A percentile compares a stretch with the other conserved stretches of the same genome.
Evolutionary conservation across 371 early-diverging fungal genomes (phyloP).

Genomic region (Syncephalis fuscata): DNA sequence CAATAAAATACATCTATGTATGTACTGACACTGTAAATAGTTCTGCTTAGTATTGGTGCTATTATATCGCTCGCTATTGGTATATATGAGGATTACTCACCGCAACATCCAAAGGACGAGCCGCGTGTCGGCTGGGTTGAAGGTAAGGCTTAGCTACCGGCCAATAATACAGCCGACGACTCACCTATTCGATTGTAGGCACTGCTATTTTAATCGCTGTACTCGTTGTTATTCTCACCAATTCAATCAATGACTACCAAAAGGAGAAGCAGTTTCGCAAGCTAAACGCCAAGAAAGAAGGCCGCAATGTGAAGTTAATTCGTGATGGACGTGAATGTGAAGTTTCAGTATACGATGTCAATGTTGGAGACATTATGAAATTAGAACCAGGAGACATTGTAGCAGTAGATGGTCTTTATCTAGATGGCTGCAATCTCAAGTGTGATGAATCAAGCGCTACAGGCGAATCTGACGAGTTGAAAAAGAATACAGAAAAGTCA

Average conservation of each 20-base stretch:
- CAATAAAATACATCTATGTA: slow-evolving; percentile 6
- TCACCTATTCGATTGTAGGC: slow-evolving; percentile 44
- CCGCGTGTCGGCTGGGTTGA: slow-evolving; percentile 47
- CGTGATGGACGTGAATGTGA: slow-evolving; percentile 63
- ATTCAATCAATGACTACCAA: slow-evolving; percentile 90
- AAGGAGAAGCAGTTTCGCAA: slow-evolving; percentile 90
- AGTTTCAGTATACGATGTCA: slow-evolving; percentile 67
- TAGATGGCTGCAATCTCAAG: slow-evolving; percentile 61
- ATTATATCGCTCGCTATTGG: slow-evolving; percentile 61
- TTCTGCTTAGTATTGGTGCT: slow-evolving; percentile 54
- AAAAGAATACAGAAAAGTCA: slow-evolving; percentile 39
- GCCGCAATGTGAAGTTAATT: slow-evolving; percentile 53
- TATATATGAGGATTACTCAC: slow-evolving; percentile 46
- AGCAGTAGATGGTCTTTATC: slow-evolving; percentile 70
- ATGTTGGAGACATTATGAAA: slow-evolving; percentile 77
- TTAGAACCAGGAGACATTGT: slow-evolving; percentile 93
- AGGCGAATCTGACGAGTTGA: slow-evolving; percentile 78
- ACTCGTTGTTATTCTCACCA: slow-evolving; percentile 77
- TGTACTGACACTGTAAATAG: slow-evolving; percentile 8
- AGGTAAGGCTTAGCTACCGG: slow-evolving; percentile 1
- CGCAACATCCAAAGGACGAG: slow-evolving; percentile 33
- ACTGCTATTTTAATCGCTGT: slow-evolving; percentile 81
- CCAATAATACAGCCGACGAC: slow-evolving; percentile 2
- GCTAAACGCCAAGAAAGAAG: slow-evolving; percentile 82
- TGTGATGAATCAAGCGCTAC: slow-evolving; percentile 88